phyloP scores from a whole-genome alignment of 2,329 filamentous ascomycete genomes.

The Scedosporium minutisporum region DNA sequence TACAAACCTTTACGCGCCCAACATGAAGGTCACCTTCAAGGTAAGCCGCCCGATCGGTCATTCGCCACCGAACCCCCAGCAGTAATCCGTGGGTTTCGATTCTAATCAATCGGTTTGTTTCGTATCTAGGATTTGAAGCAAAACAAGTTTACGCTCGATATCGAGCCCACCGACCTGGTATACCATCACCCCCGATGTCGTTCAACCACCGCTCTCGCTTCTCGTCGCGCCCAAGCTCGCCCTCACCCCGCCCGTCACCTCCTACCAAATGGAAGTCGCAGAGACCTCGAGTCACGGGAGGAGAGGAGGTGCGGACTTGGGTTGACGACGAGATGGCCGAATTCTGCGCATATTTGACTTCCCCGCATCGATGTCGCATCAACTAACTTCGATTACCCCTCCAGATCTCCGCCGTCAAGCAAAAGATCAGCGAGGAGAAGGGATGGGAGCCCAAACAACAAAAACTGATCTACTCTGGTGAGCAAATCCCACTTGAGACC shows the following conservation, averaged over 20 bases:
- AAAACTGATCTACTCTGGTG: constrained; percentile 98
- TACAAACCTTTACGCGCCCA: constrained; percentile 23
- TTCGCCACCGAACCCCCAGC: neutral
- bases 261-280: too few relatives aligned
- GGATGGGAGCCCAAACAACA: constrained; percentile 84
- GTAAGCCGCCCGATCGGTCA: constrained; percentile 29
- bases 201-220: constrained; percentile 12
- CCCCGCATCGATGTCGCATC: neutral
- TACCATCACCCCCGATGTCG: constrained; percentile 26
- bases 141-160: constrained; percentile 94
- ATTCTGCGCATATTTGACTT: neutral
- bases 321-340: neutral
- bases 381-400: neutral
- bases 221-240: neutral
- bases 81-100: neutral
- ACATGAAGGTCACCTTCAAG: constrained; percentile 62
- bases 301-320: too few relatives aligned
- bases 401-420: constrained; percentile 83
- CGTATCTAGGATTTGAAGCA: constrained; percentile 81
- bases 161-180: constrained; percentile 87
- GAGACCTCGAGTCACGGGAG: too few relatives aligned
- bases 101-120: neutral
- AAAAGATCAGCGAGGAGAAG: constrained; percentile 85
- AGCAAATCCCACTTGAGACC: constrained; percentile 16
- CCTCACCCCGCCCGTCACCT: neutral